Conservation (phyloP, 2,329 filamentous ascomycete genomes). For the Monilinia fructicola region DNA sequence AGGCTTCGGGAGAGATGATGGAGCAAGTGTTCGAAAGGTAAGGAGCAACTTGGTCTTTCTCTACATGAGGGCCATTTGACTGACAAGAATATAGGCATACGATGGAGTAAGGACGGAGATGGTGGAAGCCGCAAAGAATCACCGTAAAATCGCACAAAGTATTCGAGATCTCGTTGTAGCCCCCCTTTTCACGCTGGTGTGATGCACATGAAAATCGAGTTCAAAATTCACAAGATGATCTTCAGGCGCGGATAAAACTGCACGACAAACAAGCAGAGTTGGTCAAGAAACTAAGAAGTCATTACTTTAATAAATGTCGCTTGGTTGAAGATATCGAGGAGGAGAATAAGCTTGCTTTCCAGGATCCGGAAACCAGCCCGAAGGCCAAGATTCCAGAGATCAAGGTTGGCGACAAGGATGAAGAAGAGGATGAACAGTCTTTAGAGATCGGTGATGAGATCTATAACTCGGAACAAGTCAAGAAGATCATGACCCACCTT, state of each 20-base stretch:
- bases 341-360: slow-evolving; percentile 97
- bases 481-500: slow-evolving; percentile 85
- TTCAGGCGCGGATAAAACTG: slow-evolving; percentile 85
- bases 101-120: slow-evolving; percentile 91
- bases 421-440: slow-evolving; percentile 75
- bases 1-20: slow-evolving; percentile 88
- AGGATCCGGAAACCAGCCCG: slow-evolving; percentile 75
- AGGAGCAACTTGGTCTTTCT: slow-evolving; percentile 42
- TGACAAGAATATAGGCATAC: slow-evolving; percentile 65
- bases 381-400: slow-evolving; percentile 74
- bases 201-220: slow-evolving; percentile 90
- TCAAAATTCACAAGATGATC: slow-evolving; percentile 90
- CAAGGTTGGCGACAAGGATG: slow-evolving; percentile 72
- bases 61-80: slow-evolving; percentile 22
- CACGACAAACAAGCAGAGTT: slow-evolving; percentile 88
- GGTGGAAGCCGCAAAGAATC: slow-evolving; percentile 83
- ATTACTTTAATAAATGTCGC: slow-evolving; percentile 98
- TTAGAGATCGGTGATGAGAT: slow-evolving; percentile 89
- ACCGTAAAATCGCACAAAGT: slow-evolving; percentile 93
- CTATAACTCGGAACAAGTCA: slow-evolving; percentile 82
- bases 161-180: slow-evolving; percentile 94
- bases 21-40: slow-evolving; percentile 96
- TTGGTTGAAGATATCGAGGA: slow-evolving; percentile 95
- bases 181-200: slow-evolving; percentile 94
- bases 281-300: slow-evolving; percentile 89